Evolutionary conservation across 352 stramenopile genomes (phyloP), one percentile per base, ranked within the genome.

Genomic region (Saprolegnia parasitica): DNA sequence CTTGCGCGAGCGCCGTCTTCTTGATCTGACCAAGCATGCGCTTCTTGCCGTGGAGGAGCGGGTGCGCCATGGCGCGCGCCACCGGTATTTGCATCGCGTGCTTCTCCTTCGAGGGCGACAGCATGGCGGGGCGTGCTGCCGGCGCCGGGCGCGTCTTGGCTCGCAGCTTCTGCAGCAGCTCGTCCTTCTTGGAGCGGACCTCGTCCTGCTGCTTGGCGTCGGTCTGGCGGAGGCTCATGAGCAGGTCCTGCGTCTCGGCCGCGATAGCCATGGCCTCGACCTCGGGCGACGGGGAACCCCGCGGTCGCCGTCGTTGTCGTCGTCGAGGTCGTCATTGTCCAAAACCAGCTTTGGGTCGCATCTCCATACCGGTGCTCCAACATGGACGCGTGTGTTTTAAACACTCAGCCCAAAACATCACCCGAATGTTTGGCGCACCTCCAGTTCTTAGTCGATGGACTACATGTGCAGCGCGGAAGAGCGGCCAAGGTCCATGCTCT

Each of bases 1-100:
- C 76, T 81, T 70, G 63, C 11, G 29, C 24, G 16, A 58, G 39
- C 21, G 63, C 63, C 15, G 63, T 40, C 26, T 70, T 70, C 40
- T 63, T 70, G 29, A 70, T 70, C n/a, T 70, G 29, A 21, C 63
- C 63, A 6, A 70, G 47, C 63, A 70, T 70, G 21, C 63, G 63
- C 39, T 70, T 70, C 40, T 70, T 70, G 5, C 63, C 47, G 26
- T 70, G 54, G 23, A 70, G 37, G 32, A 70, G 49, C 6, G 63
- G 63, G 29, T 70, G 63, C 8, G 63, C 46, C 49, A 46, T 70
- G 21, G 63, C 63, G 10, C 63, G 49, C 9, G 63, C 63, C 0
- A 70, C 63, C 8, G 63, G 63, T 9, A 70, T 70, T 4, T 16
- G 24, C 52, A 60, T 60, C 24, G 24, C 35, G 6, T 60, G 42